phyloP scores from a whole-genome alignment of 1,284 basidiomycete genomes.

The Ustanciosporium gigantosporum region DNA sequence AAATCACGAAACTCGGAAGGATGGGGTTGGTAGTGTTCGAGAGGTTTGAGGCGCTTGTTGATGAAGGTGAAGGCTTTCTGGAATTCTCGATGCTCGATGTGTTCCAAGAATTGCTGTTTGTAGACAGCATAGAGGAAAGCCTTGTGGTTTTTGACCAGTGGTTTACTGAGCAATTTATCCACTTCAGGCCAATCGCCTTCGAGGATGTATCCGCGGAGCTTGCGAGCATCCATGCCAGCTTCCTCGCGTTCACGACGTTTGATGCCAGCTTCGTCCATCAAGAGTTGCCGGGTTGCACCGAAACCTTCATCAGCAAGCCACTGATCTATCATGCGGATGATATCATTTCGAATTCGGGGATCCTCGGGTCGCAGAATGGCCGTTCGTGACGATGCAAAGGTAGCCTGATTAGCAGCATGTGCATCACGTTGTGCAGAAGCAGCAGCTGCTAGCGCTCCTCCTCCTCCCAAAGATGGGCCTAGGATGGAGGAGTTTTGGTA shows the following conservation, averaged over 20 bases:
- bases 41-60: conserved; percentile 64
- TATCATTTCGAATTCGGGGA: conserved; percentile 46
- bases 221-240: conserved; percentile 59
- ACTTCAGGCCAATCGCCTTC: conserved; percentile 64
- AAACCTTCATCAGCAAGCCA: conserved; percentile 63
- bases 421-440: neutral
- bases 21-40: conserved; percentile 65
- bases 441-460: conserved; percentile 12
- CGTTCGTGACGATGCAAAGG: conserved; percentile 32
- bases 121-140: conserved; percentile 63
- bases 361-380: conserved; percentile 53
- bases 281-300: conserved; percentile 59
- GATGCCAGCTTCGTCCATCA: conserved; percentile 62
- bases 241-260: conserved; percentile 55
- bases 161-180: conserved; percentile 61
- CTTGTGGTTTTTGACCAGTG: conserved; percentile 63
- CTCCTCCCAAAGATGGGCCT: conserved; percentile 21
- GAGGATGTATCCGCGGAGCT: conserved; percentile 62
- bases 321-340: conserved; percentile 61
- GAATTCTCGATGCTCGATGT: conserved; percentile 64
- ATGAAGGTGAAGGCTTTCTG: conserved; percentile 64
- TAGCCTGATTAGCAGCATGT: conserved; percentile 17
- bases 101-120: conserved; percentile 63
- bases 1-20: conserved; percentile 64
- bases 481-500: conserved; percentile 34